Percentiles rank a stretch among this genome's conserved stretches.
These are phyloP conservation scores for Leccinum imitatum DNA, from an alignment of 768 basidiomycete genomes.

Conservation along the genomic window DNA sequence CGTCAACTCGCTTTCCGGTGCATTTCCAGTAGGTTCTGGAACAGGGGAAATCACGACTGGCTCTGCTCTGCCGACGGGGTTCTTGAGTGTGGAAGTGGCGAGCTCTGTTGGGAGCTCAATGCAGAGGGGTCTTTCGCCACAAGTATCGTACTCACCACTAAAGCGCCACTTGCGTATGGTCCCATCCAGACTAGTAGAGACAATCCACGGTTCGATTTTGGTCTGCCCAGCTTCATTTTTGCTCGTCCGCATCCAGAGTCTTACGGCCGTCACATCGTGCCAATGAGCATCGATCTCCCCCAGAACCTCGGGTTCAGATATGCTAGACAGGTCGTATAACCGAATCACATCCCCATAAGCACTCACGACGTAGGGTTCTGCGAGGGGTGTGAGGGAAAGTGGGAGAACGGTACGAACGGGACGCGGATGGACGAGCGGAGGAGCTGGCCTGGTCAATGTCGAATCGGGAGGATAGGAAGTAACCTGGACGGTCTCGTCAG, in stretches of 20 bases:
- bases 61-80: constrained; percentile 18
- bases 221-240: constrained; percentile 44
- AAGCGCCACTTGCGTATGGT: constrained; percentile 87
- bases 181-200: constrained; percentile 82
- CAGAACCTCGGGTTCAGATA: constrained; percentile 68
- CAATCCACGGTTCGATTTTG: constrained; percentile 74
- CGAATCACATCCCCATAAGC: constrained; percentile 83
- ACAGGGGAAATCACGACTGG: constrained; percentile 26
- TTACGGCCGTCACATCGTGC: constrained; percentile 81
- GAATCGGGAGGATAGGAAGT: constrained; percentile 42
- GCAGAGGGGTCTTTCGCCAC: background rate
- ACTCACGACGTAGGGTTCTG: constrained; percentile 74
- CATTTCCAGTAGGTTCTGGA: constrained; percentile 28
- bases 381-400: constrained; percentile 58
- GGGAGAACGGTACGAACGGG: constrained; percentile 77
- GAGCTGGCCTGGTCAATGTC: constrained; percentile 38
- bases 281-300: constrained; percentile 81
- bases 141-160: constrained; percentile 42
- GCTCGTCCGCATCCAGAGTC: constrained; percentile 63
- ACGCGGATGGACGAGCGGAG: constrained; percentile 56
- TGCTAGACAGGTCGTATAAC: constrained; percentile 72
- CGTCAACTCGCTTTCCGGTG: constrained; percentile 49
- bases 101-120: constrained; percentile 23
- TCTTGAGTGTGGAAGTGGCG: constrained; percentile 23
- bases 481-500: constrained; percentile 82